Evolutionary conservation across 2,329 filamentous ascomycete genomes (phyloP), one percentile per base, ranked within the genome.

Genomic region (Xylariaceae sp.): DNA sequence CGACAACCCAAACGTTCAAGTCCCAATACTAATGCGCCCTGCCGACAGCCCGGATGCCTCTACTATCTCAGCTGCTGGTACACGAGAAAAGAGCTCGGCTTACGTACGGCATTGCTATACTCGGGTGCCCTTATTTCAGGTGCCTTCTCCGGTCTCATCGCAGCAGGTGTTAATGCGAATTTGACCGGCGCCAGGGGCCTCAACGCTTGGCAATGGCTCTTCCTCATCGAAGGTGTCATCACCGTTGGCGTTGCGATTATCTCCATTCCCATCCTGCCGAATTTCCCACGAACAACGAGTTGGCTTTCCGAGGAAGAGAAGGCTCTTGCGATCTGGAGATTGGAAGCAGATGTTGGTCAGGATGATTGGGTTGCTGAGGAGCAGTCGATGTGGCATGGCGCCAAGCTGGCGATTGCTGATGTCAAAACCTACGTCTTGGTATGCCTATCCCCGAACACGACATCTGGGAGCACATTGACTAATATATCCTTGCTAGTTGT

Each of bases 31-130:
- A 54, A 61, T 13, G 1, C 13, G 13, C n/a, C 10, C 35, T n/a
- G 48, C 13, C 9, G 18, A 60, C 50, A 70, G 77, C 82, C 82
- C 1, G 82, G 83, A 8, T 83, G 83, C 65, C 73, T 88, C 2
- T 88, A 85, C 73, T 88, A 84, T 64, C 77, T 88, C 44, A 78
- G 75, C 59, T 80, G 77, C 56, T 89, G 87, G 87, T 90, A 90
- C 66, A 89, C 85, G 0, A 80, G 87, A 50, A 83, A 84, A 63
- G 88, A 89, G 69, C 76, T 89, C 1, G 83, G 82, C 8, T 74
- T 88, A n/a, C 79, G 86, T 8, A 88, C 84, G 11, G 84, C 85
- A 1, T 75, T 87, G 17, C 77, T 89, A 5, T 89, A 88, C 70
- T 84, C 85, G 0, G 88, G 87, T 0, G 84, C 85, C 0, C 76